Conservation (phyloP, 257 asterid species). For the Nicotiana obtusifolia region DNA sequence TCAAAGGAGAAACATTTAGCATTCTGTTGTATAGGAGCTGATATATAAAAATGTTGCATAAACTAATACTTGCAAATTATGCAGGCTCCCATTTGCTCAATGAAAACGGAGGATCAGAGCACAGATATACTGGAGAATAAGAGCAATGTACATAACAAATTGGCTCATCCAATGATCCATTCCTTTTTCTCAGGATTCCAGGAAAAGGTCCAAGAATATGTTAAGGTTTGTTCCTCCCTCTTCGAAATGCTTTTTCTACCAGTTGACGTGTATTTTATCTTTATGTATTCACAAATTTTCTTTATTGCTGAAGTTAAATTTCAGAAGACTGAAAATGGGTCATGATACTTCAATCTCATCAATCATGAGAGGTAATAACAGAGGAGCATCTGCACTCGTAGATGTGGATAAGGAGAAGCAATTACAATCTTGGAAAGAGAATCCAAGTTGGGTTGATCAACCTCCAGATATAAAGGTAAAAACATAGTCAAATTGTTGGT, state of each 20-base stretch:
- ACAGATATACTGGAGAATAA: neutral
- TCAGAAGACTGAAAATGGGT: slow-evolving; percentile 27
- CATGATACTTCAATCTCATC: slow-evolving; percentile 15
- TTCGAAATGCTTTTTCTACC: neutral
- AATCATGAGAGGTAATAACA: slow-evolving; percentile 16
- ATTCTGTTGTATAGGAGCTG: neutral
- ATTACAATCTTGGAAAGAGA: slow-evolving; percentile 68
- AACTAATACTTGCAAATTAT: neutral
- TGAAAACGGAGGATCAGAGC: neutral
- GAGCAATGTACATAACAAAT: slow-evolving; percentile 6
- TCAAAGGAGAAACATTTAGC: neutral
- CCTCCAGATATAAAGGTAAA: slow-evolving; percentile 64
- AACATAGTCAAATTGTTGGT: neutral
- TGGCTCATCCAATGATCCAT: slow-evolving; percentile 1
- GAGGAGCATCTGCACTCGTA: slow-evolving; percentile 20
- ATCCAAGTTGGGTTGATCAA: slow-evolving; percentile 61
- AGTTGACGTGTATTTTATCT: neutral
- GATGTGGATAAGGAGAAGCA: slow-evolving; percentile 57
- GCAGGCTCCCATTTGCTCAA: neutral
- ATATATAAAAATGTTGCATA: neutral
- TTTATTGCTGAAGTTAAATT: slow-evolving; percentile 30
- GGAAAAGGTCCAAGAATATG: slow-evolving; percentile 4
- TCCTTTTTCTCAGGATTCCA: slow-evolving; percentile 11
- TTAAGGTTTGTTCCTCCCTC: slow-evolving; percentile 3
- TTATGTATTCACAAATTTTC: neutral